Conservation (phyloP, 805 yeast species). For the Ogataea methanolica region DNA sequence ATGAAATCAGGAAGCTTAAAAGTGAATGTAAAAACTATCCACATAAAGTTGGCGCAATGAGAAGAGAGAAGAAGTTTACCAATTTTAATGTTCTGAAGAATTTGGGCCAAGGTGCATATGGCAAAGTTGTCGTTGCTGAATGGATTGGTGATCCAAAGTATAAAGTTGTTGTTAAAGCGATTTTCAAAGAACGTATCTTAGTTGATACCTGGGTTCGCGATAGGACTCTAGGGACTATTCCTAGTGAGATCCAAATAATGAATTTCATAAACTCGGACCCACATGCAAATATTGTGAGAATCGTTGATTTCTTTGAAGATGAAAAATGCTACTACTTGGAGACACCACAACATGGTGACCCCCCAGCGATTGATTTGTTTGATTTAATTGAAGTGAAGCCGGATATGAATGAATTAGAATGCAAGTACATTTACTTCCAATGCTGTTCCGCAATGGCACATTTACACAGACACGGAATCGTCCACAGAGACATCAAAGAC, state of each 20-base stretch:
- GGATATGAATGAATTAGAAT: conserved; percentile 75
- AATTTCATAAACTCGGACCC: conserved; percentile 71
- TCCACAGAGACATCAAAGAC: conserved; percentile 93
- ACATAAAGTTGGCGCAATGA: conserved; percentile 54
- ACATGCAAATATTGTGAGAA: conserved; percentile 81
- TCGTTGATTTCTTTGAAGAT: conserved; percentile 92
- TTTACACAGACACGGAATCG: conserved; percentile 79
- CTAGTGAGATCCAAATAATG: conserved; percentile 94
- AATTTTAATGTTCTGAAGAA: conserved; percentile 70
- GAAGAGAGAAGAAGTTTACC: conserved; percentile 65
- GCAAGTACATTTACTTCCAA: conserved; percentile 73
- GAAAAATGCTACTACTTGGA: conserved; percentile 84
- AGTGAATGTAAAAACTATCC: conserved; percentile 44
- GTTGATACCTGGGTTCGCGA: conserved; percentile 98
- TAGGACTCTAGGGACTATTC: conserved; percentile 84
- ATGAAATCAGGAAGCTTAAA: conserved; percentile 34
- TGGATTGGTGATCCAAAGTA: conserved; percentile 59
- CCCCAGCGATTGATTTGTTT: conserved; percentile 89
- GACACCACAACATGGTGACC: conserved; percentile 83
- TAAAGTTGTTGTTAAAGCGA: conserved; percentile 78
- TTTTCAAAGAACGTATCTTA: conserved; percentile 85
- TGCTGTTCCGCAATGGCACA: conserved; percentile 75
- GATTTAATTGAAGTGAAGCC: conserved; percentile 86
- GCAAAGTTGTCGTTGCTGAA: conserved; percentile 80
- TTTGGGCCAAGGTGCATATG: conserved; percentile 97